Evolutionary conservation across 2,329 filamentous ascomycete genomes (phyloP).

Genomic region (Stachybotrys chlorohalonatus): DNA sequence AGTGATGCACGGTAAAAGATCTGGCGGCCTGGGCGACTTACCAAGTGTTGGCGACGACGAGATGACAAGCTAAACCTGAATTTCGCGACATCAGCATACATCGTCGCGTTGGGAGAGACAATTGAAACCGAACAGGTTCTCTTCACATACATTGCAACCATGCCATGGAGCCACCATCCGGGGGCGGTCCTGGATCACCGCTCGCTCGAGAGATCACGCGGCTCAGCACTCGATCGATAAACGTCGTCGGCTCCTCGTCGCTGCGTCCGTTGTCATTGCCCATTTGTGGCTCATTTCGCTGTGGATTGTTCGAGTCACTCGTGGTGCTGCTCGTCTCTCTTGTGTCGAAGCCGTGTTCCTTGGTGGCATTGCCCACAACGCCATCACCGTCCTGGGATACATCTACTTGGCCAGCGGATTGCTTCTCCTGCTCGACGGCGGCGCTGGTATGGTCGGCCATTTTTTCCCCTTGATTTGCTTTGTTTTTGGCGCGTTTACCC

Average conservation of each 20-base stretch:
- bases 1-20: neutral
- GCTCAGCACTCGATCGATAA: slow-evolving; percentile 28
- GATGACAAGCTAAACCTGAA: slow-evolving; percentile 19
- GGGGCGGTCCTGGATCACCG: slow-evolving; percentile 35
- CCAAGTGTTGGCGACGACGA: slow-evolving; percentile 43
- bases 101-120: neutral
- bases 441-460: neutral
- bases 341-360: neutral
- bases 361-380: neutral
- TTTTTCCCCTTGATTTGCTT: neutral
- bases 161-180: slow-evolving; percentile 38
- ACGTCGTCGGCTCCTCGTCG: slow-evolving; percentile 7
- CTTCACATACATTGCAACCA: slow-evolving; percentile 26
- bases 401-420: neutral
- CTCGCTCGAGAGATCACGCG: slow-evolving; percentile 29
- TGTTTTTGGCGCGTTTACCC: no score
- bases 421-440: slow-evolving; percentile 1
- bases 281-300: neutral
- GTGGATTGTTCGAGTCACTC: neutral
- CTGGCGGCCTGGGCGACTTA: slow-evolving; percentile 7
- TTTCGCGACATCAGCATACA: neutral
- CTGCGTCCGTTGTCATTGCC: neutral
- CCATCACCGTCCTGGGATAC: neutral
- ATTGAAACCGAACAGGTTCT: no score
- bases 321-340: neutral